Percentiles rank a stretch among this genome's conserved stretches.
These are phyloP conservation scores for Globisporangium iwayamae DNA, from an alignment of 352 stramenopile species.

Conservation along the genomic window DNA sequence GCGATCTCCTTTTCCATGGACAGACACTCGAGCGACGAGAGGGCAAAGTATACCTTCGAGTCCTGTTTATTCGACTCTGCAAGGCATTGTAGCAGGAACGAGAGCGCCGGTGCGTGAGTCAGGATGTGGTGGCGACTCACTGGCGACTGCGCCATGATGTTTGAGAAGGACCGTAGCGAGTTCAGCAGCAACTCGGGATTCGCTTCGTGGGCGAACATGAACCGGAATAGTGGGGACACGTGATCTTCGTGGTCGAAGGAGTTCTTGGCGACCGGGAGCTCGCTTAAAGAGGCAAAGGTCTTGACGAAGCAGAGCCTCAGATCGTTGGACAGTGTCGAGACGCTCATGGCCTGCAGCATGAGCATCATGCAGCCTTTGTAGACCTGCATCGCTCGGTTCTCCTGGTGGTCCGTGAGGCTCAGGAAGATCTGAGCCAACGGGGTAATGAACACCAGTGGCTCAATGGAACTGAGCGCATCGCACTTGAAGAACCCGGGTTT, in stretches of 20 bases:
- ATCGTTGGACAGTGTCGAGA: constrained; percentile 19
- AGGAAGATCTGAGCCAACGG: constrained; percentile 16
- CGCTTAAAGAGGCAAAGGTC: constrained; percentile 25
- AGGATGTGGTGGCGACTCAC: constrained; percentile 40
- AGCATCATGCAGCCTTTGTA: constrained; percentile 2
- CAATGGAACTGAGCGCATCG: constrained; percentile 1
- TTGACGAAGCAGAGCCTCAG: constrained; percentile 23
- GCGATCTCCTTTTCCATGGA: constrained; percentile 53
- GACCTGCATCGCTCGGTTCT: constrained; percentile 28
- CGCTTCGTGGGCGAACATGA: constrained; percentile 41
- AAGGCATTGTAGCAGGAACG: constrained; percentile 49
- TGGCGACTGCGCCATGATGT: constrained; percentile 47
- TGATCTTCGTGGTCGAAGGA: constrained; percentile 38
- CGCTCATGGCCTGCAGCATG: constrained; percentile 25
- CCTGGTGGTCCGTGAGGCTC: constrained; percentile 8
- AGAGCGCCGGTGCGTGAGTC: constrained; percentile 21
- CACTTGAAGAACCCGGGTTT: constrained; percentile 3
- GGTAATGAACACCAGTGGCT: constrained; percentile 13
- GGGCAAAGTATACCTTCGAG: constrained; percentile 37
- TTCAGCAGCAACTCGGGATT: constrained; percentile 29
- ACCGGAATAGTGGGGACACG: constrained; percentile 51
- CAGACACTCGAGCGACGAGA: constrained; percentile 50
- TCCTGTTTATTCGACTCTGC: constrained; percentile 15
- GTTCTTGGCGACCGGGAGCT: constrained; percentile 19
- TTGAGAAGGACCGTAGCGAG: constrained; percentile 42